These are phyloP conservation scores for Ploettnerulaceae sp. DNA, from an alignment of 2,329 filamentous ascomycete genomes.

Conservation along the genomic window DNA sequence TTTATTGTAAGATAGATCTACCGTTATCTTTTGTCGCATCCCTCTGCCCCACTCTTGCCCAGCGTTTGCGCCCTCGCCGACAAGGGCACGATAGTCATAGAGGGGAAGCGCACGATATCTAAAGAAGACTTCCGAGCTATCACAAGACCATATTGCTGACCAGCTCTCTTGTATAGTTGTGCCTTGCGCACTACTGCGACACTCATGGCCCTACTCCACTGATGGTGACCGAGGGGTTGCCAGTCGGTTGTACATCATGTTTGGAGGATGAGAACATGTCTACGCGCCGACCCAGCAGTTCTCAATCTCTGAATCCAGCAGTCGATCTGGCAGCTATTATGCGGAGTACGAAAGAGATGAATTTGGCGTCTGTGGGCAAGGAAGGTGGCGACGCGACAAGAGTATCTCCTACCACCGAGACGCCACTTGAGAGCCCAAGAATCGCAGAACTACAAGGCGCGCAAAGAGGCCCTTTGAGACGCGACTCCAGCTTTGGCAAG, in stretches of 20 bases:
- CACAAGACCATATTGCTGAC: constrained; percentile 17
- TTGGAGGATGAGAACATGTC: constrained; percentile 43
- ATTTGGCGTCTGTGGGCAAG: constrained; percentile 12
- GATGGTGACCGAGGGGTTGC: constrained; percentile 64
- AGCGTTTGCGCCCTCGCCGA: constrained; percentile 17
- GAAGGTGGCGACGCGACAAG: constrained; percentile 1
- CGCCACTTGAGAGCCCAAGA: constrained; percentile 53
- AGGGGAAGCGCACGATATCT: constrained; percentile 9
- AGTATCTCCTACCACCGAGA: constrained; percentile 45
- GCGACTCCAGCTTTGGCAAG: constrained; percentile 55
- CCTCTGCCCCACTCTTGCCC: neutral
- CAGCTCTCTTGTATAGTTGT: constrained; percentile 45
- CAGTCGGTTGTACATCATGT: constrained; percentile 56
- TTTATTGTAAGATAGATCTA: constrained; percentile 31
- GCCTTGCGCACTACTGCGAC: constrained; percentile 67
- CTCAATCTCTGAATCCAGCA: constrained; percentile 24
- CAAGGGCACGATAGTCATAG: constrained; percentile 15
- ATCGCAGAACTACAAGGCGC: constrained; percentile 35
- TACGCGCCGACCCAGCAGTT: constrained; percentile 27
- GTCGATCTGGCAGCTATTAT: constrained; percentile 20
- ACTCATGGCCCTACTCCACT: constrained; percentile 64
- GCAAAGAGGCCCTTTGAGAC: constrained; percentile 35
- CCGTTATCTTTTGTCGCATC: constrained; percentile 2
- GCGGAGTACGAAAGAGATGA: constrained; percentile 14
- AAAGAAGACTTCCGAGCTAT: constrained; percentile 1